Evolutionary conservation across 2,329 filamentous ascomycete species (phyloP).

Genomic region (Venturia asperata): DNA sequence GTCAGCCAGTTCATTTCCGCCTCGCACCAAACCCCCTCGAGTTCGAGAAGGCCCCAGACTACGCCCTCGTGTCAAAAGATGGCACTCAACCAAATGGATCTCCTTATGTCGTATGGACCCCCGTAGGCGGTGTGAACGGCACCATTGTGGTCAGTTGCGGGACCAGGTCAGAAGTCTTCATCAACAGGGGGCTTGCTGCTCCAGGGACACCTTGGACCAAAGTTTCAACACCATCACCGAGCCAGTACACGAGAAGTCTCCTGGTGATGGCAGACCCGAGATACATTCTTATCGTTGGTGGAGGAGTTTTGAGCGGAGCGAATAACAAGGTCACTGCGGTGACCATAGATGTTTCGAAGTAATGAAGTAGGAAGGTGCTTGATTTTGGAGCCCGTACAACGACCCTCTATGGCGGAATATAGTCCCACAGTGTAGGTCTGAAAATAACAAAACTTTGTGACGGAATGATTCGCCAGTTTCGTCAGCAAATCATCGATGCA

Average conservation of each 20-base stretch:
- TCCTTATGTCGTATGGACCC: slow-evolving; percentile 48
- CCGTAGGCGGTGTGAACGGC: slow-evolving; percentile 40
- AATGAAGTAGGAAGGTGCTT: neutral
- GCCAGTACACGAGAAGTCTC: slow-evolving; percentile 43
- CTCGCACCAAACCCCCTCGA: slow-evolving; percentile 41
- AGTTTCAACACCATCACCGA: slow-evolving; percentile 35
- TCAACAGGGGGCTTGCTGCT: slow-evolving; percentile 41
- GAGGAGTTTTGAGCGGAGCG: slow-evolving; percentile 28
- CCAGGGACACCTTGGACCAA: slow-evolving; percentile 39
- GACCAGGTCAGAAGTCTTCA: slow-evolving; percentile 37
- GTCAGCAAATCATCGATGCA: no score
- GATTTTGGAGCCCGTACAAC: neutral
- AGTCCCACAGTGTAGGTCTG: no score
- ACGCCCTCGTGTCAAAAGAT: slow-evolving; percentile 39
- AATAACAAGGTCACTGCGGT: slow-evolving; percentile 26
- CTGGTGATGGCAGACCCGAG: slow-evolving; percentile 37
- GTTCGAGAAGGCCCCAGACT: slow-evolving; percentile 38
- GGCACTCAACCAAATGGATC: slow-evolving; percentile 41
- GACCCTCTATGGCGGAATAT: no score
- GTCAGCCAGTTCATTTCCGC: slow-evolving; percentile 47
- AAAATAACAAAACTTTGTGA: no score
- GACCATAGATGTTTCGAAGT: slow-evolving; percentile 19
- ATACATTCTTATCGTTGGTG: slow-evolving; percentile 38
- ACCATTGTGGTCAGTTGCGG: slow-evolving; percentile 44
- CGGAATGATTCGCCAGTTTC: no score